phyloP scores from a whole-genome alignment of 306 rosid species.

The Vicia faba region DNA sequence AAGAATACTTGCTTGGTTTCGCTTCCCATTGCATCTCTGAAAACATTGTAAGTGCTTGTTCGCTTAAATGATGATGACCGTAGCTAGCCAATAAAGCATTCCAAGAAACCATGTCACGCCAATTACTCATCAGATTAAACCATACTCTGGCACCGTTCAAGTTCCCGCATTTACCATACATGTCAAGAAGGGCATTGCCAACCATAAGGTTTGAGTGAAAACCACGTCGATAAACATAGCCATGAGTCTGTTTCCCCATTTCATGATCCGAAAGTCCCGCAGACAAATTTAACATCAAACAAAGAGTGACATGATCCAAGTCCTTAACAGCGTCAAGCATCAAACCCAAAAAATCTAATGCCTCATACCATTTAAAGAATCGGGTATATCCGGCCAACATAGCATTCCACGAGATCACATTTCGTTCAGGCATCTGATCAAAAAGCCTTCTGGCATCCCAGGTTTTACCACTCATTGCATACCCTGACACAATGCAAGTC shows the following conservation, averaged over 20 bases:
- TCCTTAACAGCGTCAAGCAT: slow-evolving; percentile 45
- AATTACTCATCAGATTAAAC: slow-evolving; percentile 62
- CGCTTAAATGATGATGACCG: slow-evolving; percentile 52
- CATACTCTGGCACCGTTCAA: slow-evolving; percentile 55
- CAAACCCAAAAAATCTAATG: slow-evolving; percentile 52
- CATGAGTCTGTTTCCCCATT: slow-evolving; percentile 70
- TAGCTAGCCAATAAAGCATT: slow-evolving; percentile 63
- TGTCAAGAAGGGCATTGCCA: slow-evolving; percentile 75
- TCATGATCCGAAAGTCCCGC: slow-evolving; percentile 56
- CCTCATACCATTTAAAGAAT: slow-evolving; percentile 54
- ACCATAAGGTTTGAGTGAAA: slow-evolving; percentile 51
- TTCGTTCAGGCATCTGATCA: slow-evolving; percentile 67
- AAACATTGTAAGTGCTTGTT: slow-evolving; percentile 63
- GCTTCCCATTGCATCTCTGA: slow-evolving; percentile 72
- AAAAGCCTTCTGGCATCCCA: slow-evolving; percentile 59
- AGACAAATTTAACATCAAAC: slow-evolving; percentile 59
- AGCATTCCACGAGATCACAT: slow-evolving; percentile 81
- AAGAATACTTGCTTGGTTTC: slow-evolving; percentile 52
- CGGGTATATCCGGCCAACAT: slow-evolving; percentile 67
- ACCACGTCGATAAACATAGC: slow-evolving; percentile 58
- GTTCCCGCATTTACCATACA: slow-evolving; percentile 83
- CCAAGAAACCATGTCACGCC: slow-evolving; percentile 71
- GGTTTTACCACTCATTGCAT: slow-evolving; percentile 59
- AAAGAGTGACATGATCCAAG: slow-evolving; percentile 57
- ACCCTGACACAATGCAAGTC: slow-evolving; percentile 73